A percentile compares a stretch with the other conserved stretches of the same genome.
These are phyloP conservation scores for Aspergillus ruber DNA, from an alignment of 2,329 filamentous ascomycete species.

Conservation along the genomic window DNA sequence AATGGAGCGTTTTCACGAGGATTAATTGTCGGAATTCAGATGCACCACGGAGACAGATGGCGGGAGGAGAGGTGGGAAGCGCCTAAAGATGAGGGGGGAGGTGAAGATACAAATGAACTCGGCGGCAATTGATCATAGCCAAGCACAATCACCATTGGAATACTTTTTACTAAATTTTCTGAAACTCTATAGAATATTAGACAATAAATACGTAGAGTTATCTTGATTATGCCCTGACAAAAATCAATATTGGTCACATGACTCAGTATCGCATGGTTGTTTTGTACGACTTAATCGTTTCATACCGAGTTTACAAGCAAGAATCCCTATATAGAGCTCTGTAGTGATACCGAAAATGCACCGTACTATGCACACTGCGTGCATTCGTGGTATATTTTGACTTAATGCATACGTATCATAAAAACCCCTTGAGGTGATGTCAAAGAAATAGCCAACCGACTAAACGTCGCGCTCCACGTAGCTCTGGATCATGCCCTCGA, in stretches of 20 bases:
- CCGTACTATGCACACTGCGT: no score
- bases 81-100: neutral
- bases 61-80: conserved; percentile 8
- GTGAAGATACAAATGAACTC: neutral
- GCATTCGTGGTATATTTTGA: neutral
- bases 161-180: no score
- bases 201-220: neutral
- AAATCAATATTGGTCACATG: neutral
- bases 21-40: neutral
- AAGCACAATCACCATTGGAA: neutral
- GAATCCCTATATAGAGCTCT: no score
- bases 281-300: no score
- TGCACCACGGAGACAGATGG: conserved; percentile 3
- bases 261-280: neutral
- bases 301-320: no score
- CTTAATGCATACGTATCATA: no score
- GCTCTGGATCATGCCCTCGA: conserved; percentile 77
- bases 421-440: no score
- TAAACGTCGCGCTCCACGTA: conserved; percentile 57
- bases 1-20: neutral
- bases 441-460: neutral
- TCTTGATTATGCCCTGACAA: neutral
- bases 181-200: neutral
- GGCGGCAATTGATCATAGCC: neutral
- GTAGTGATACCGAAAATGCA: no score